Percentiles rank a stretch among this genome's conserved stretches.
Evolutionary conservation across 192 early-diverging fungal species (phyloP).

Genomic region (Podila clonocystis): DNA sequence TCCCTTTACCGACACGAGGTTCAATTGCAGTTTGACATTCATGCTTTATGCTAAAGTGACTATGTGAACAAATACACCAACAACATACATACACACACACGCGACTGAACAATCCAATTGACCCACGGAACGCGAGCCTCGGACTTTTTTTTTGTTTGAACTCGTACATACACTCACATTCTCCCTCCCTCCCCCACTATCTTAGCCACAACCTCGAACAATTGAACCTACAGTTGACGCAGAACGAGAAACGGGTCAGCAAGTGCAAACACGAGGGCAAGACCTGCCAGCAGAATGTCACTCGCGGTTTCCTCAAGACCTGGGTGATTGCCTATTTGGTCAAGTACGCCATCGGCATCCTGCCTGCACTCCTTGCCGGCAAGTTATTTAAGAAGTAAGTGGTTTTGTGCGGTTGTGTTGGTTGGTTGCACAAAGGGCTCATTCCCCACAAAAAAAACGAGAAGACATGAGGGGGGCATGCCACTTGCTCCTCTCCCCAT

Average conservation of each 20-base stretch:
- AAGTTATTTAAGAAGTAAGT: slow-evolving; percentile 55
- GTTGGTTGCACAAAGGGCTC: no score
- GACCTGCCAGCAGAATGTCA: slow-evolving; percentile 64
- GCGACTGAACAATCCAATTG: no score
- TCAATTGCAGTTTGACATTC: neutral
- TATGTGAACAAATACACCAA: no score
- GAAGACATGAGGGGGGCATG: no score
- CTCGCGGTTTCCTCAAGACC: slow-evolving; percentile 66
- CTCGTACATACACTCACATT: neutral
- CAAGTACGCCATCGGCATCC: slow-evolving; percentile 60
- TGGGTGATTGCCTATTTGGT: slow-evolving; percentile 63
- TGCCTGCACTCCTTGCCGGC: slow-evolving; percentile 59
- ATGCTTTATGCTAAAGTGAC: no score
- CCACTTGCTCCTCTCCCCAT: no score
- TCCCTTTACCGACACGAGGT: neutral
- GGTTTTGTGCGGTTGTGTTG: neutral
- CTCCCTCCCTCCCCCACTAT: neutral
- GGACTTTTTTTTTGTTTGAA: no score
- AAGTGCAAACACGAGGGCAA: slow-evolving; percentile 65
- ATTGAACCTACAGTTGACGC: slow-evolving; percentile 25
- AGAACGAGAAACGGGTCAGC: slow-evolving; percentile 5
- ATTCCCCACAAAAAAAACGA: no score
- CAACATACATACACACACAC: no score
- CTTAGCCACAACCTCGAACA: slow-evolving; percentile 44
- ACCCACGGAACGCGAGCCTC: no score